Evolutionary conservation across 1,139 yeast genomes (phyloP).

Genomic region (Kazachstania sp.): DNA sequence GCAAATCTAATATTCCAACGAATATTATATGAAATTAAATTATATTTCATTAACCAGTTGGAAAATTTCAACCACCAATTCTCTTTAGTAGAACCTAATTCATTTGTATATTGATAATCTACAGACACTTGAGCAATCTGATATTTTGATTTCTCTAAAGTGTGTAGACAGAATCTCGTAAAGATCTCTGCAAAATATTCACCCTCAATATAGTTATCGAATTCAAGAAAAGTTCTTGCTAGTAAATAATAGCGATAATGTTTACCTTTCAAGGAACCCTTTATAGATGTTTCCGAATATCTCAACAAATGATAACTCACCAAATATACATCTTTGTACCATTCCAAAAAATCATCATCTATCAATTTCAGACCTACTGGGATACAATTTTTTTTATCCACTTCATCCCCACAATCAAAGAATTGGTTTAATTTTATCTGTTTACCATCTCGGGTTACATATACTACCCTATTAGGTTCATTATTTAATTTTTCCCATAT

Average conservation of each 20-base stretch:
- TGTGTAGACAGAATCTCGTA: conserved; percentile 20
- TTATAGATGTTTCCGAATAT: conserved; percentile 9
- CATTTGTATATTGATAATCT: conserved; percentile 22
- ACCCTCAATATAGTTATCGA: conserved; percentile 26
- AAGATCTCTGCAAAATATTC: conserved; percentile 28
- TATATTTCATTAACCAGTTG: conserved; percentile 26
- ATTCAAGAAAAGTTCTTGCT: conserved; percentile 24
- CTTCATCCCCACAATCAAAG: conserved; percentile 13
- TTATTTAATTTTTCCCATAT: conserved; percentile 72
- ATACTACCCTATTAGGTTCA: conserved; percentile 25
- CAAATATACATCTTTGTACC: conserved; percentile 25
- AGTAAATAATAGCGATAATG: conserved; percentile 18
- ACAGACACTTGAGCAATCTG: conserved; percentile 27
- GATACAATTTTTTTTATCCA: conserved; percentile 9
- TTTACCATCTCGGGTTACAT: conserved; percentile 11
- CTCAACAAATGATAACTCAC: conserved; percentile 16
- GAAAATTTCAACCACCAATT: conserved; percentile 27
- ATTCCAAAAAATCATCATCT: conserved; percentile 27
- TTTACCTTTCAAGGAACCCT: conserved; percentile 12
- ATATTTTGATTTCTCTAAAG: conserved; percentile 26
- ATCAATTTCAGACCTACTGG: conserved; percentile 26
- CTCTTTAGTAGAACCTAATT: conserved; percentile 2
- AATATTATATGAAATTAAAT: conserved; percentile 25
- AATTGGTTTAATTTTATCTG: conserved; percentile 16
- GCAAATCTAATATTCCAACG: conserved; percentile 27